A percentile compares a stretch with the other conserved stretches of the same genome.
Conservation (phyloP, 2,329 filamentous ascomycete genomes). For the Fusarium marasasianum region DNA sequence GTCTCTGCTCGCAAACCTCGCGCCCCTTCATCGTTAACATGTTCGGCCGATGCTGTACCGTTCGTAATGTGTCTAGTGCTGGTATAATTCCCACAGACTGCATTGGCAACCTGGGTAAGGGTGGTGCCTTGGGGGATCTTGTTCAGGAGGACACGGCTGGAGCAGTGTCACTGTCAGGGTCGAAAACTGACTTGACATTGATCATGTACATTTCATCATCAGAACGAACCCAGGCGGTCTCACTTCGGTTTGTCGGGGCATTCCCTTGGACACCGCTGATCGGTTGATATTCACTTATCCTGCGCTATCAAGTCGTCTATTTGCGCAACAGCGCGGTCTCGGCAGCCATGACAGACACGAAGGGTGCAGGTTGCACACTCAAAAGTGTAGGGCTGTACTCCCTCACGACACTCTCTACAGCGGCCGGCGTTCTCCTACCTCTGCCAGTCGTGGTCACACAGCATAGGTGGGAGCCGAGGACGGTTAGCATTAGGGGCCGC, state of each 20-base stretch:
- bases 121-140: neutral
- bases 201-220: neutral
- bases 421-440: neutral
- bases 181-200: neutral
- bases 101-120: neutral
- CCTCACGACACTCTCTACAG: neutral
- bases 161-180: neutral
- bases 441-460: neutral
- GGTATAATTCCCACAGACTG: neutral
- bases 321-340: neutral
- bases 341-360: neutral
- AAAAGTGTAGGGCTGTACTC: neutral
- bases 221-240: neutral
- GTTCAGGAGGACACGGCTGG: neutral
- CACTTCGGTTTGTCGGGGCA: neutral
- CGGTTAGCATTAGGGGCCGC: neutral
- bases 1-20: neutral
- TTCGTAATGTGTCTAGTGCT: neutral
- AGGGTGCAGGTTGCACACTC: neutral
- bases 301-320: neutral
- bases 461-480: neutral
- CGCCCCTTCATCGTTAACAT: neutral
- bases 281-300: neutral
- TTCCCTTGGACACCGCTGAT: neutral
- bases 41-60: neutral